Percentiles rank a stretch among this genome's conserved stretches.
Conservation (phyloP, 1,284 basidiomycete genomes). For the Salmacisia buchloeana region DNA sequence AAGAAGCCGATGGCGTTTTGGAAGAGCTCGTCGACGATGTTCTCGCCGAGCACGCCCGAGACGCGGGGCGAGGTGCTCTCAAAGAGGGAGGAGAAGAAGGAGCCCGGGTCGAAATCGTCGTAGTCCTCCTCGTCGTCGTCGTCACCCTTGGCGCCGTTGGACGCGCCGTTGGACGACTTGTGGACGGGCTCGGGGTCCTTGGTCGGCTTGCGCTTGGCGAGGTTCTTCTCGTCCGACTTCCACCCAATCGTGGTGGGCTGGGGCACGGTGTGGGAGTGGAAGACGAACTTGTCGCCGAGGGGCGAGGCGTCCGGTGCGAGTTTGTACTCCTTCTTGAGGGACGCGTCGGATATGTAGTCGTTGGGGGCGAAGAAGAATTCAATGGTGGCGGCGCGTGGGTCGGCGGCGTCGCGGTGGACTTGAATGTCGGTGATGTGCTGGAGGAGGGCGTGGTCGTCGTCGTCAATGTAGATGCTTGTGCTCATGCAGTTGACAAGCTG, state of each 20-base stretch:
- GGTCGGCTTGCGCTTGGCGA: slow-evolving; percentile 69
- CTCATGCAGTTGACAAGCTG: slow-evolving; percentile 38
- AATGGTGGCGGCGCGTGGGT: slow-evolving; percentile 42
- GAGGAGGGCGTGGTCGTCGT: slow-evolving; percentile 42
- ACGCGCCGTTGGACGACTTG: not conserved
- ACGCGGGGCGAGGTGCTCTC: slow-evolving; percentile 43
- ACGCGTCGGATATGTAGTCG: slow-evolving; percentile 34
- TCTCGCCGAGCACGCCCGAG: slow-evolving; percentile 40
- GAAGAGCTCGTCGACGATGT: slow-evolving; percentile 43
- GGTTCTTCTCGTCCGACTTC: slow-evolving; percentile 70
- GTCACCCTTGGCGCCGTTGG: slow-evolving; percentile 20
- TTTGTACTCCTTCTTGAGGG: slow-evolving; percentile 42
- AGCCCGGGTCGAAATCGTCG: slow-evolving; percentile 64
- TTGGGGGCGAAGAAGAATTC: slow-evolving; percentile 43
- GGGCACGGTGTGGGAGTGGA: slow-evolving; percentile 40
- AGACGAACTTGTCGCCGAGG: slow-evolving; percentile 41
- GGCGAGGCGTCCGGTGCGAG: slow-evolving; percentile 31
- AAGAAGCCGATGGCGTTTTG: slow-evolving; percentile 44
- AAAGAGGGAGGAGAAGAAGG: slow-evolving; percentile 84
- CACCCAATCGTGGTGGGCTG: slow-evolving; percentile 62
- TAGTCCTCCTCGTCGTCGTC: slow-evolving; percentile 19
- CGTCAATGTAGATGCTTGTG: slow-evolving; percentile 46
- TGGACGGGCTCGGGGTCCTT: not conserved
- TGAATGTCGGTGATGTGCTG: slow-evolving; percentile 36
- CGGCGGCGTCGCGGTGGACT: slow-evolving; percentile 33